phyloP scores from a whole-genome alignment of 768 basidiomycete genomes.

The Boletus subparvulus region DNA sequence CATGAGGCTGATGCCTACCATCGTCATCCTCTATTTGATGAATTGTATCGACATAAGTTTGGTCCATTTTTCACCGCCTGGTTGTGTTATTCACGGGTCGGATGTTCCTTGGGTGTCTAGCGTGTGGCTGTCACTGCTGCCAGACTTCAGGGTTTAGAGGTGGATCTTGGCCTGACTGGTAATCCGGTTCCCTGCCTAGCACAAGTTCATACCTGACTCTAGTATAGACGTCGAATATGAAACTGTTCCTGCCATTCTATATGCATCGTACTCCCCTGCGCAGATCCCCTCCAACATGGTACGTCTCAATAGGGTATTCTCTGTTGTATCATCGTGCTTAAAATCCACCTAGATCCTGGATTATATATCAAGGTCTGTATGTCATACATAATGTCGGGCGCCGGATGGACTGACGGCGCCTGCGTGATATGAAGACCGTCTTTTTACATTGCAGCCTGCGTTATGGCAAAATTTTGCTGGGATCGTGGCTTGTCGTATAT shows the following conservation, averaged over 20 bases:
- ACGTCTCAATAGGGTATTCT: background rate
- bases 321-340: background rate
- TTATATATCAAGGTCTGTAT: constrained; percentile 46
- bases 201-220: background rate
- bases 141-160: constrained; percentile 39
- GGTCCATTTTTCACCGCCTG: background rate
- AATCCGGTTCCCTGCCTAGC: background rate
- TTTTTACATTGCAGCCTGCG: constrained; percentile 57
- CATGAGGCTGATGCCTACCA: constrained; percentile 27
- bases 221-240: constrained; percentile 50
- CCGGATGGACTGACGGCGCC: background rate
- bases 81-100: background rate
- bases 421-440: constrained; percentile 47
- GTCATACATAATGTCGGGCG: background rate
- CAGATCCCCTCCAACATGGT: constrained; percentile 72
- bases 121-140: constrained; percentile 40
- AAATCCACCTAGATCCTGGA: constrained; percentile 46
- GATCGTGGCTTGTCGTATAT: constrained; percentile 55
- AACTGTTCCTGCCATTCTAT: constrained; percentile 52
- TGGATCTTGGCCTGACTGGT: constrained; percentile 38
- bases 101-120: constrained; percentile 15
- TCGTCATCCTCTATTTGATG: constrained; percentile 25
- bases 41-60: constrained; percentile 27
- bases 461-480: constrained; percentile 54
- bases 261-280: constrained; percentile 59